Evolutionary conservation across 2,329 filamentous ascomycete genomes (phyloP), one percentile per base, ranked within the genome.

Genomic region (Cladophialophora psammophila): DNA sequence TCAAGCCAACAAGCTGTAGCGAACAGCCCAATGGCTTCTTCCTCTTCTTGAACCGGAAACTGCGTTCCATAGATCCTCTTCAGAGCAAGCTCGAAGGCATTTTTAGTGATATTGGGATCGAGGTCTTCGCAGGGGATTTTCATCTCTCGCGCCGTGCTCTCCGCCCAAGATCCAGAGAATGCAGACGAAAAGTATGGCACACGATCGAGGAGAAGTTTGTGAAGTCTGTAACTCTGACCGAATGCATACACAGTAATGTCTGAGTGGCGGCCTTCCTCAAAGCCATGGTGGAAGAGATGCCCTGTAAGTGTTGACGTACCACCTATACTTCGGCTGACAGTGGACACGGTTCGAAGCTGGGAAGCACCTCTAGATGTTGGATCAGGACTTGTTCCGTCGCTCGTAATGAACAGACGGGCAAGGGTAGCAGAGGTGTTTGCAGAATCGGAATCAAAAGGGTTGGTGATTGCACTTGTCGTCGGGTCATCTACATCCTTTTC

Each of bases 1-100:
- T 87, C 85, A 26, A 87, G 78, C 85, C 85, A 87, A 74, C 83
- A 86, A 15, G 81, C 84, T 3, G 84, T 85, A 0, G 85, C 84
- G 71, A 87, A 86, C 3, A 87, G 74, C 12, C 83, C 83, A 38
- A 86, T 76, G n/a, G 85, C 83, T 69, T 86, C 80, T 10, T 76
- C 75, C 61, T 86, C 83, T 68, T 85, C 83, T 66, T 86, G 84
- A 26, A 78, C 76, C 4, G 80, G 75, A 20, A 81, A 79, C 50
- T 80, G 78, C 6, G 80, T 82, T 9, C 85, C 85, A 74, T 87
- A 87, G 0, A 87, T 78, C 61, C 84, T 79, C 68, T 83, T 85
- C 42, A 87, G 76, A 1, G 84, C 84, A 45, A 87, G 75, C 72
- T 87, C 85, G 68, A 87, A 87, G 0, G 83, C 80, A 3, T 75